Conservation (phyloP, 208 protist species). For the Porcisia hertigi region DNA sequence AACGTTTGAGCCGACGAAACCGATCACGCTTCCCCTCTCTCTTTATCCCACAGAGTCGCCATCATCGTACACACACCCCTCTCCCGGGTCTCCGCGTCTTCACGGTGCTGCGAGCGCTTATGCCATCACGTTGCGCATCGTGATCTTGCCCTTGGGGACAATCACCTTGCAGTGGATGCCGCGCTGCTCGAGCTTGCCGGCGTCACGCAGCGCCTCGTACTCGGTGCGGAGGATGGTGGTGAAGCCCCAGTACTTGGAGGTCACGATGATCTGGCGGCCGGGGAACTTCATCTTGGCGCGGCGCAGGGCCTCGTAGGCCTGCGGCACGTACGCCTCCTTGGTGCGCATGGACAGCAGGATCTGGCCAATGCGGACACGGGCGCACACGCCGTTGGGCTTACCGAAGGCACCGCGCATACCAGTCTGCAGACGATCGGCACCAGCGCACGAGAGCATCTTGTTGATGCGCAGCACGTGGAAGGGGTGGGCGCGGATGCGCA, state of each 20-base stretch:
- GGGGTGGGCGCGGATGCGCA: conserved; percentile 98
- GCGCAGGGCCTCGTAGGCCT: conserved; percentile 78
- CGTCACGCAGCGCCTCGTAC: conserved; percentile 67
- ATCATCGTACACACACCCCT: not conserved
- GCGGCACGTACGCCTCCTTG: conserved; percentile 71
- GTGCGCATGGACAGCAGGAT: conserved; percentile 97
- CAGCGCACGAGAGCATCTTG: conserved; percentile 99
- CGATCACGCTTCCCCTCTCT: too few relatives aligned
- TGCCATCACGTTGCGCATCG: conserved; percentile 61
- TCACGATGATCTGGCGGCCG: conserved; percentile 73
- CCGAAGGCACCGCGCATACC: conserved; percentile 58
- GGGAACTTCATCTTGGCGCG: conserved; percentile 87
- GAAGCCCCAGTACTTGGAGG: conserved; percentile 88
- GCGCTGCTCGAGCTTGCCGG: conserved; percentile 70
- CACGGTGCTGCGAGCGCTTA: conserved; percentile 12
- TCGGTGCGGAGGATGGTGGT: conserved; percentile 75
- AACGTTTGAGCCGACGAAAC: too few relatives aligned
- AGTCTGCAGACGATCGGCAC: conserved; percentile 99
- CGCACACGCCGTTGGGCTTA: conserved; percentile 96
- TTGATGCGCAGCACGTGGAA: conserved; percentile 99
- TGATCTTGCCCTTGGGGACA: conserved; percentile 82
- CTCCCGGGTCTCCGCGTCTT: not conserved
- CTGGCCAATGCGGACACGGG: conserved; percentile 98
- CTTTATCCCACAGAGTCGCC: too few relatives aligned
- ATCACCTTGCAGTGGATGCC: conserved; percentile 77